phyloP scores from a whole-genome alignment of 1,284 basidiomycete species.

The Ceratobasidium sp. region DNA sequence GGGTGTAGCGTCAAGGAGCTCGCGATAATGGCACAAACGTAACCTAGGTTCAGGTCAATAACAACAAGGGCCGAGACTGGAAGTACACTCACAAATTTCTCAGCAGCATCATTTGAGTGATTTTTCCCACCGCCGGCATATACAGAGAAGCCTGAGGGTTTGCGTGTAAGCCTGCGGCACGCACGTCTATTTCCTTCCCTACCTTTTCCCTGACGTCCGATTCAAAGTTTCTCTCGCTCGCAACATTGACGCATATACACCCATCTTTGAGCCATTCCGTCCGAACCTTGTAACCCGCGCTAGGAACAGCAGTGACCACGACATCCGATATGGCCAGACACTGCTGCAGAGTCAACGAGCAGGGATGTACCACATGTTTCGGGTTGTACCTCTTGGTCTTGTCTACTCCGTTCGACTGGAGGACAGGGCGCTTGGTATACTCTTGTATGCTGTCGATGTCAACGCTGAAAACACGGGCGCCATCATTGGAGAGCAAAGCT shows the following conservation, averaged over 20 bases:
- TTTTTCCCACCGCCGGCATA: constrained; percentile 93
- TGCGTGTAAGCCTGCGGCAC: constrained; percentile 42
- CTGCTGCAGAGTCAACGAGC: constrained; percentile 73
- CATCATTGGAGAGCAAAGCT: constrained; percentile 93
- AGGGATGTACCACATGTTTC: constrained; percentile 82
- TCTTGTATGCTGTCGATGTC: constrained; percentile 95
- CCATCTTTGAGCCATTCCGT: constrained; percentile 93
- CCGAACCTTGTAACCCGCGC: constrained; percentile 86
- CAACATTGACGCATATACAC: constrained; percentile 92
- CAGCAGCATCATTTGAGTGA: constrained; percentile 96
- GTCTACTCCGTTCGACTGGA: constrained; percentile 52
- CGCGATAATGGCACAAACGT: constrained; percentile 45
- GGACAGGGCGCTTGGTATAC: constrained; percentile 85
- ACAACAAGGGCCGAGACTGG: not conserved
- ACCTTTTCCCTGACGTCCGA: constrained; percentile 91
- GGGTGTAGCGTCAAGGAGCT: constrained; percentile 30
- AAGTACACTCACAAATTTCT: constrained; percentile 79
- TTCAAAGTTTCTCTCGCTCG: constrained; percentile 97
- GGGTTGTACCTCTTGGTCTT: constrained; percentile 72
- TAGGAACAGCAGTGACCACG: constrained; percentile 91
- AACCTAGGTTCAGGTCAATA: constrained; percentile 24
- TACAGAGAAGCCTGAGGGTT: constrained; percentile 82
- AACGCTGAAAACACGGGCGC: constrained; percentile 92
- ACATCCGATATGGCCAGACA: constrained; percentile 87
- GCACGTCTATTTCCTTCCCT: constrained; percentile 46